These are phyloP conservation scores for Lachnellula suecica DNA, from an alignment of 2,329 filamentous ascomycete genomes.

Conservation along the genomic window DNA sequence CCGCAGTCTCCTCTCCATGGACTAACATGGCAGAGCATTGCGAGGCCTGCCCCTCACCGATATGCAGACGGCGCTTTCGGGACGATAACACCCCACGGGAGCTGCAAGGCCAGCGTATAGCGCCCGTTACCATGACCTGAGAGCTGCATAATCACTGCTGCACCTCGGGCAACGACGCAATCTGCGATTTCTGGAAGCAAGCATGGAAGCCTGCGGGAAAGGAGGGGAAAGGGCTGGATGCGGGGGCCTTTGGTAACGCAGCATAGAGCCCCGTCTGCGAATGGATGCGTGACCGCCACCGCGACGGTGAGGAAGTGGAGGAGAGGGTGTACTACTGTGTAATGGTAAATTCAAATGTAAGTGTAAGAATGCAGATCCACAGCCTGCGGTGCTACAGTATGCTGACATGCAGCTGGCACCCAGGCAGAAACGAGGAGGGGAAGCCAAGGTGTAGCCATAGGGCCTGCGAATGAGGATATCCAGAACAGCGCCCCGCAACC, in stretches of 20 bases:
- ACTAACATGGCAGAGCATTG: neutral
- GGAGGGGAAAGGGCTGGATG: neutral
- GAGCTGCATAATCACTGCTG: conserved; percentile 1
- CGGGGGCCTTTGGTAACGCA: neutral
- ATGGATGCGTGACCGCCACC: neutral
- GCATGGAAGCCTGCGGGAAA: neutral
- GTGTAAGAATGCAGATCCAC: neutral
- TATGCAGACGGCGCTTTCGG: conserved; percentile 4
- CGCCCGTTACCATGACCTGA: neutral
- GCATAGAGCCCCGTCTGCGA: neutral
- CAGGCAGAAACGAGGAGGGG: neutral
- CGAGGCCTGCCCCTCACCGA: neutral
- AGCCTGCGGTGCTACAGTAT: neutral
- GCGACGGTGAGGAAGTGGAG: neutral
- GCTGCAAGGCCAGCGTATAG: neutral
- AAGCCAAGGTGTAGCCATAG: neutral
- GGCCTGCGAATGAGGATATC: neutral
- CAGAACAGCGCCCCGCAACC: neutral
- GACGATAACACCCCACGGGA: conserved; percentile 7
- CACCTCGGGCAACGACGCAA: neutral
- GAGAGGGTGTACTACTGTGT: neutral
- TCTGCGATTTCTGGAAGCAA: neutral
- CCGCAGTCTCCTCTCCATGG: neutral
- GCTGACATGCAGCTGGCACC: neutral
- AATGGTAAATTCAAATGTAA: neutral